These are phyloP conservation scores for Trametes versicolor DNA, from an alignment of 1,284 basidiomycete genomes.

Conservation along the genomic window DNA sequence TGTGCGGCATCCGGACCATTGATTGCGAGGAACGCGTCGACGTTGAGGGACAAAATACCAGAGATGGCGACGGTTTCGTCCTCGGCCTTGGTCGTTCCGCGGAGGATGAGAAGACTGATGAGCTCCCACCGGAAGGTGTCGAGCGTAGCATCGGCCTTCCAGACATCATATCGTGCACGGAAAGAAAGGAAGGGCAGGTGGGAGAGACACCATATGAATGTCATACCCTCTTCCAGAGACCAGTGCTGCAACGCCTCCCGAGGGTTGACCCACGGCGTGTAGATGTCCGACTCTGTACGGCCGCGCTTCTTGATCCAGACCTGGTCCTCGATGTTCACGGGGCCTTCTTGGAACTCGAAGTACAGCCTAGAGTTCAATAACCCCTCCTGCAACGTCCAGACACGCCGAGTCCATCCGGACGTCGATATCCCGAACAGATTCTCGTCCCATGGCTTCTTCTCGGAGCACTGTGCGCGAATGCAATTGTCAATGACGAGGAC, in stretches of 20 bases:
- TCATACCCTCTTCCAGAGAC: too few species aligned
- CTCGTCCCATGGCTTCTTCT: constrained; percentile 20
- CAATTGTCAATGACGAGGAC: constrained; percentile 32
- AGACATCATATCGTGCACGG: too few species aligned
- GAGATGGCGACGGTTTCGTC: constrained; percentile 15
- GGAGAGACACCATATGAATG: too few species aligned
- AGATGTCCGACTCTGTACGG: too few species aligned
- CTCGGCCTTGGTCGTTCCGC: constrained; percentile 6
- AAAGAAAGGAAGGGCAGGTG: too few species aligned
- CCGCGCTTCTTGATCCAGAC: too few species aligned
- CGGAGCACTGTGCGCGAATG: constrained; percentile 23
- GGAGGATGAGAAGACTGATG: background rate
- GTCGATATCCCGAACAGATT: constrained; percentile 27
- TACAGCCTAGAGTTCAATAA: constrained; percentile 27
- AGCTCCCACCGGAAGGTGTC: background rate
- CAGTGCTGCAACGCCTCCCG: too few species aligned
- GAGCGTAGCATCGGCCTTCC: too few species aligned
- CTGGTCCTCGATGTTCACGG: background rate
- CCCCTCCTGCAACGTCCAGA: constrained; percentile 36
- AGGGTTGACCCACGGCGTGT: too few species aligned
- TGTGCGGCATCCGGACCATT: background rate
- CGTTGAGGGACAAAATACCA: background rate
- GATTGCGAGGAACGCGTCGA: constrained; percentile 5
- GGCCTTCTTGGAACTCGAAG: constrained; percentile 32
- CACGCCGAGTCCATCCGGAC: constrained; percentile 31